A percentile compares a stretch with the other conserved stretches of the same genome.
Conservation (phyloP, 2,329 filamentous ascomycete genomes). For the Penicillium occitanis region DNA sequence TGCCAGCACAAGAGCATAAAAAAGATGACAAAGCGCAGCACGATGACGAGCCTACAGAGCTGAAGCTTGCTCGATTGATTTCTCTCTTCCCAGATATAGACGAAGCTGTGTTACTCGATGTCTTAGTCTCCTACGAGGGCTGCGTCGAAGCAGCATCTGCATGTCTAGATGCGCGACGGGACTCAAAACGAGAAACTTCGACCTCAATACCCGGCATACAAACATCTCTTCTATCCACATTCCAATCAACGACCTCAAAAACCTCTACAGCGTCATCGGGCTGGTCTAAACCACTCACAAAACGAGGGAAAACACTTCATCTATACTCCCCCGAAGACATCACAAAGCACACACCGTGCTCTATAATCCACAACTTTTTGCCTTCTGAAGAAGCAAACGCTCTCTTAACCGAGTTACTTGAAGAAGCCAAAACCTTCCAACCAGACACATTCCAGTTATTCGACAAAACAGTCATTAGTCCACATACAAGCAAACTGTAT, state of each 20-base stretch:
- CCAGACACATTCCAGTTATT: slow-evolving; percentile 80
- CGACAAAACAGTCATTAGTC: slow-evolving; percentile 79
- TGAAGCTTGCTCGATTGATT: slow-evolving; percentile 80
- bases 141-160: slow-evolving; percentile 66
- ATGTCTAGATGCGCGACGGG: slow-evolving; percentile 46
- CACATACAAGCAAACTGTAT: slow-evolving; percentile 81
- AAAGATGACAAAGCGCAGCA: background rate
- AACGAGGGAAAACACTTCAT: slow-evolving; percentile 78
- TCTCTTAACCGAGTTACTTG: slow-evolving; percentile 72
- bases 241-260: slow-evolving; percentile 45
- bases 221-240: slow-evolving; percentile 60
- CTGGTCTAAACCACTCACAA: slow-evolving; percentile 55
- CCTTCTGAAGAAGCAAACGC: slow-evolving; percentile 68
- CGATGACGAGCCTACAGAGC: slow-evolving; percentile 80
- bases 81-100: slow-evolving; percentile 69
- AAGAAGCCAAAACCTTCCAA: slow-evolving; percentile 69
- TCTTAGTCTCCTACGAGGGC: slow-evolving; percentile 74
- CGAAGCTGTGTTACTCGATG: slow-evolving; percentile 71
- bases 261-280: slow-evolving; percentile 5
- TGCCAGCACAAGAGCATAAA: background rate
- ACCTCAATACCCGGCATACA: slow-evolving; percentile 54
- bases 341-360: slow-evolving; percentile 80
- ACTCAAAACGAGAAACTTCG: background rate
- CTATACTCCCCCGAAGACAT: slow-evolving; percentile 81
- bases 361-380: slow-evolving; percentile 89